Evolutionary conservation across 176 grass and related monocot genomes (phyloP).

Genomic region (Saccharum officinarum): DNA sequence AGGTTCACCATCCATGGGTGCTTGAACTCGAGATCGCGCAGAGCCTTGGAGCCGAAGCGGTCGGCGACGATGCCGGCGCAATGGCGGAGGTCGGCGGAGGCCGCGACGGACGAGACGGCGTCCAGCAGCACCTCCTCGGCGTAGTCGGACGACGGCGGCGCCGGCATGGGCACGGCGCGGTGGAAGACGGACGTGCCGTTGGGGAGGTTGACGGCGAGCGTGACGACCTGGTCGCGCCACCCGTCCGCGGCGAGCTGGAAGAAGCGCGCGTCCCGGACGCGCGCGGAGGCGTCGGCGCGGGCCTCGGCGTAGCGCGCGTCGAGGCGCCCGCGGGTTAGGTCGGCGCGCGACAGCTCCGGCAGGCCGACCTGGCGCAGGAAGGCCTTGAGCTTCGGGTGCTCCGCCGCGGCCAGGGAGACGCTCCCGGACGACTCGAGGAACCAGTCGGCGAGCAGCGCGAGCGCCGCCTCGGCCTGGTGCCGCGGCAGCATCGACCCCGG

Average conservation of each 20-base stretch:
- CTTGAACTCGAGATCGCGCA: conserved; percentile 68
- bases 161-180: conserved; percentile 51
- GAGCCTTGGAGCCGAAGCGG: conserved; percentile 65
- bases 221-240: conserved; percentile 53
- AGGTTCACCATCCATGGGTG: conserved; percentile 88
- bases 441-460: conserved; percentile 72
- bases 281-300: conserved; percentile 44
- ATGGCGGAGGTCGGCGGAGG: conserved; percentile 33
- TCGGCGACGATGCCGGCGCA: conserved; percentile 87
- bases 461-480: conserved; percentile 57
- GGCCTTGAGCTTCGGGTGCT: conserved; percentile 66
- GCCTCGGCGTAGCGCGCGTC: conserved; percentile 64
- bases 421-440: conserved; percentile 67
- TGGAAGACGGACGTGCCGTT: conserved; percentile 75
- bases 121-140: conserved; percentile 67
- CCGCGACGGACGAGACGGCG: conserved; percentile 45
- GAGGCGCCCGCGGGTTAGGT: conserved; percentile 46
- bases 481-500: conserved; percentile 42
- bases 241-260: conserved; percentile 85
- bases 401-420: conserved; percentile 53
- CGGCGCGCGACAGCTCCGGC: conserved; percentile 33
- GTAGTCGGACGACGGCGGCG: conserved; percentile 34
- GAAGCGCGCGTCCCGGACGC: conserved; percentile 73
- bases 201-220: conserved; percentile 67
- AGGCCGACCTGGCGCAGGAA: conserved; percentile 76